Evolutionary conservation across 495 filamentous ascomycete species (phyloP).

Genomic region (Tricharina praecox): DNA sequence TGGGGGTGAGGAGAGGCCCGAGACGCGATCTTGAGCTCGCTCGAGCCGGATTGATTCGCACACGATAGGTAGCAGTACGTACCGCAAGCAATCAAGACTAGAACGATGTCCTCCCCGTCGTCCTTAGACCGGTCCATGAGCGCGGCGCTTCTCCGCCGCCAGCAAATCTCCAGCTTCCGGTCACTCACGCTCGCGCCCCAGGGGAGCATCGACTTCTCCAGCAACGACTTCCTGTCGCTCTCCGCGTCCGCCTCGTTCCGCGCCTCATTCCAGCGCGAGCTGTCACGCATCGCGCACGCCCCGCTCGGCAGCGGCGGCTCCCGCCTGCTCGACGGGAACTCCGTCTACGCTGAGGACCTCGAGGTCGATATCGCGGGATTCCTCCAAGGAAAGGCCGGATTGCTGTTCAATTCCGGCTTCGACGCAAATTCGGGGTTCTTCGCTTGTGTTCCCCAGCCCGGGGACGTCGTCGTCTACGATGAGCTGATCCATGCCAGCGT

Average conservation of each 20-base stretch:
- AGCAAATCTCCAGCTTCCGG: slow-evolving; percentile 27
- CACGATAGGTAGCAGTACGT: too few species aligned
- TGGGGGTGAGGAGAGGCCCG: too few species aligned
- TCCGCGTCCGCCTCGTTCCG: slow-evolving; percentile 32
- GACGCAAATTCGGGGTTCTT: slow-evolving; percentile 61
- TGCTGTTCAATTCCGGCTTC: slow-evolving; percentile 66
- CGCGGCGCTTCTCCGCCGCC: too few species aligned
- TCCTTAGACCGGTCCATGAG: too few species aligned
- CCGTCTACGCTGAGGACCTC: slow-evolving; percentile 41
- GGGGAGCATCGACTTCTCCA: slow-evolving; percentile 40
- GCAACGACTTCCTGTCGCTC: slow-evolving; percentile 46
- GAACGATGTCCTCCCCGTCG: too few species aligned
- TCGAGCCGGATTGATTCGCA: too few species aligned
- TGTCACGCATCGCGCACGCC: slow-evolving; percentile 18
- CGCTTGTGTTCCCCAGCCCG: slow-evolving; percentile 46
- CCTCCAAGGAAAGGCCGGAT: slow-evolving; percentile 43
- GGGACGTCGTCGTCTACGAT: slow-evolving; percentile 57
- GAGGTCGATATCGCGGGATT: slow-evolving; percentile 49
- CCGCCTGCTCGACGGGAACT: slow-evolving; percentile 55
- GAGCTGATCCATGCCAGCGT: slow-evolving; percentile 61
- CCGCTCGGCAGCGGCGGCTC: slow-evolving; percentile 42
- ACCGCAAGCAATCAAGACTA: too few species aligned
- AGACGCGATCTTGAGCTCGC: too few species aligned
- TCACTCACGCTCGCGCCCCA: slow-evolving; percentile 30
- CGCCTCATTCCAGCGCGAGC: slow-evolving; percentile 30